These are phyloP conservation scores for Plicaturopsis crispa DNA, from an alignment of 768 basidiomycete genomes.

Conservation along the genomic window DNA sequence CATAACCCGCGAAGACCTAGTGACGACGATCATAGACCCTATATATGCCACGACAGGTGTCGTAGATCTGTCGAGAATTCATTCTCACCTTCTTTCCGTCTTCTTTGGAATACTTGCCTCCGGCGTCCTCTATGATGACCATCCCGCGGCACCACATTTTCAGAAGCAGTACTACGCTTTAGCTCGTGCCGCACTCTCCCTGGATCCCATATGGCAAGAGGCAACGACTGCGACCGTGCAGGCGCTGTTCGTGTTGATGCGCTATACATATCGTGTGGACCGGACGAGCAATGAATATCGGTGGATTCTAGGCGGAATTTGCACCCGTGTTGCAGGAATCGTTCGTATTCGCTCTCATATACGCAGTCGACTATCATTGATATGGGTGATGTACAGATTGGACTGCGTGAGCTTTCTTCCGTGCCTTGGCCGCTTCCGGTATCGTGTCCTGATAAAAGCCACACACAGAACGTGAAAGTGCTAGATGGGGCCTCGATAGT, in stretches of 20 bases:
- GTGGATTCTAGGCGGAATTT: slow-evolving; percentile 42
- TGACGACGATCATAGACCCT: slow-evolving; percentile 27
- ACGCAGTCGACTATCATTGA: too few species aligned
- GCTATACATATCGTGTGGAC: slow-evolving; percentile 34
- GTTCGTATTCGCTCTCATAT: too few species aligned
- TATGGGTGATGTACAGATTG: too few species aligned
- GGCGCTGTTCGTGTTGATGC: slow-evolving; percentile 35
- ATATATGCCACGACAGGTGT: slow-evolving; percentile 31
- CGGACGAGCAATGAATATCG: slow-evolving; percentile 34
- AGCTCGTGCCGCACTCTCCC: slow-evolving; percentile 37
- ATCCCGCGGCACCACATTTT: slow-evolving; percentile 20
- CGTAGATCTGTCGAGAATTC: slow-evolving; percentile 25
- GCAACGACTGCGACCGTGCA: slow-evolving; percentile 41
- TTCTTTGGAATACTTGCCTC: slow-evolving; percentile 45
- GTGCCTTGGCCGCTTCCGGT: too few species aligned
- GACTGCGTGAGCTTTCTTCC: too few species aligned
- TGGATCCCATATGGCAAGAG: slow-evolving; percentile 34
- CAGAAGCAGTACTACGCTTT: slow-evolving; percentile 40
- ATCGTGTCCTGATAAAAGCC: too few species aligned
- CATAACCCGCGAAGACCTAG: slow-evolving; percentile 33
- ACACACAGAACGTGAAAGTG: slow-evolving; percentile 43
- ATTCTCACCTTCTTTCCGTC: slow-evolving; percentile 41
- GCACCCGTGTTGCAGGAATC: slow-evolving; percentile 29
- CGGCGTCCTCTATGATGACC: slow-evolving; percentile 36
- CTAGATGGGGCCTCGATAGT: slow-evolving; percentile 34